Base-by-base conservation (phyloP, 805 yeast species). In the Isabelozyma gotoi region DNA sequence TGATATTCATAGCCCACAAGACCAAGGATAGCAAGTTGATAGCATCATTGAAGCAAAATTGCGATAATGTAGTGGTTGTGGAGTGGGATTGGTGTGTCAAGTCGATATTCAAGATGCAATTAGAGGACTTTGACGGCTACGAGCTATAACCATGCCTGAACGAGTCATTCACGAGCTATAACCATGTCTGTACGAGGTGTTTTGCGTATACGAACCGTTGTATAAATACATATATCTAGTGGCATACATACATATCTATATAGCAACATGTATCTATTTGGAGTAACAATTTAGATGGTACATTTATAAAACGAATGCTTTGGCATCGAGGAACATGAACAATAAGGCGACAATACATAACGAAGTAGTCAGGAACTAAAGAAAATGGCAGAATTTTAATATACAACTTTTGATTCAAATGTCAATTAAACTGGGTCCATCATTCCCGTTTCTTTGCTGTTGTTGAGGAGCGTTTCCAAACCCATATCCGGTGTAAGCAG, bases 401-500 rank as follows among this genome's bases (percentile, higher is more conserved):
- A n/a, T n/a, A n/a, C n/a, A n/a, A n/a, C n/a, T n/a, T n/a, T n/a
- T n/a, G n/a, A n/a, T 24, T 24, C 50, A 73, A 45, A 73, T 73
- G 55, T 73, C 78, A 54, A 73, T 73, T 60, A 73, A 70, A 50
- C 76, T 72, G 7, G 75, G 76, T 24, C 73, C 75, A 45, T 68
- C 74, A 19, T 52, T 46, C 33, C 52, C 54, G 17, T 53, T 53
- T 41, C 59, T 57, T 40, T 60, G 63, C 48, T 63, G 64, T 45
- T 58, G 59, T 29, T 56, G 53, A n/a, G 56, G 58, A 16, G 70
- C 88, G 53, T 90, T 91, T 39, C 97, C 97, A 65, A 91, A 91
- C 1, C 98, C 98, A 59, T 82, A 90, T 2, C 98, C 98, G 2
- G 98, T 91, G 57, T 86, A 84, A 2, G 94, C 82, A 5, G 96